Evolutionary conservation across 768 basidiomycete species (phyloP), one percentile per base, ranked within the genome.

Genomic region (Nevesoporus exiguus): DNA sequence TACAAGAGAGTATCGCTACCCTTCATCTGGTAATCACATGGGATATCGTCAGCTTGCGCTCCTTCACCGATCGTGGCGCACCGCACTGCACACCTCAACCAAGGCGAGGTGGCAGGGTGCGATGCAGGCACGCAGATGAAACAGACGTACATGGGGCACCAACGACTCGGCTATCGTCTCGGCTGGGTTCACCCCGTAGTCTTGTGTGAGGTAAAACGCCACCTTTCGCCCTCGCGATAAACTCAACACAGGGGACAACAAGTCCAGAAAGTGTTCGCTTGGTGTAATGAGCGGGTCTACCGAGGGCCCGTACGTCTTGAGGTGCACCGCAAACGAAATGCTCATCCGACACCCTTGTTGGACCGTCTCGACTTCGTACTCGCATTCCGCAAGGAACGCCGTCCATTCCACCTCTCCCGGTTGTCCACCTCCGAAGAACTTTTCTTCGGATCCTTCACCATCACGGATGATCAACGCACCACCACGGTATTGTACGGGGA

Each of bases 1-100:
- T 88, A 90, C 8, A 92, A 69, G 30, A 89, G 67, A 5, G 85
- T 82, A 62, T 92, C 90, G 21, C 84, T 83, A 33, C 86, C 88
- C 72, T 88, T 90, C 45, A 92, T 70, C 90, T 92, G 62, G n/a
- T 27, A 37, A 41, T 27, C 40, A 9, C 19, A 40, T 13, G 22
- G 27, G 2, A 48, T 56, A 4, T 29, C 41, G 55, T 66, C 56
- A 65, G 65, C 43, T 15, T 33, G 11, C 33, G 44, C 41, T 47
- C 45, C 52, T 52, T 48, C 44, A 11, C 57, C 54, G 53, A 55
- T 49, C 51, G 53, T 47, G 22, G 25, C 60, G 30, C 49, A 42
- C 33, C 24, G 21, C 48, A 25, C 49, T 24, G 11, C 37, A 49
- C 46, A 33, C 56, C 47, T 31, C 42, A 46, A 24, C 48, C 42